These are phyloP conservation scores for Cornus suecica DNA, from an alignment of 148 eudicot genomes.

Conservation along the genomic window DNA sequence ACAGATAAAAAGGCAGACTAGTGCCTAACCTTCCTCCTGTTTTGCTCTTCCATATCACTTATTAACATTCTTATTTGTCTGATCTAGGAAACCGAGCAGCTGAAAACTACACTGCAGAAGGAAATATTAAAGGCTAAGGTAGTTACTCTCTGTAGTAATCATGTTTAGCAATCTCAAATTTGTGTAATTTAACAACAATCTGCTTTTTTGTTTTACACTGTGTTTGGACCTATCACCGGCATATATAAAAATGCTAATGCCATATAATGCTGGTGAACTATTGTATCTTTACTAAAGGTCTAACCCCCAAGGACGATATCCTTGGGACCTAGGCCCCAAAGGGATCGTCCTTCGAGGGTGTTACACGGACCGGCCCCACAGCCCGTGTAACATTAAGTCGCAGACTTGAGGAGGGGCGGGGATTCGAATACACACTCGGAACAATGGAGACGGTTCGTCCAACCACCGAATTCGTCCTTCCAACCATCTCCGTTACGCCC, in stretches of 20 bases:
- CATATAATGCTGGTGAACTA: constrained; percentile 6
- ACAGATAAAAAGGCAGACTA: neutral
- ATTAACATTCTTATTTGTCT: constrained; percentile 1
- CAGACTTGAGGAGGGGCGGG: too few relatives aligned
- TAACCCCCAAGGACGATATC: too few relatives aligned
- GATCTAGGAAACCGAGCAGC: constrained; percentile 47
- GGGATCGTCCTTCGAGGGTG: too few relatives aligned
- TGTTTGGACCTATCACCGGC: neutral
- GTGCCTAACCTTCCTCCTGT: neutral
- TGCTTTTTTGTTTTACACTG: neutral
- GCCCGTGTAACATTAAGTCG: too few relatives aligned
- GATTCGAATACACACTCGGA: too few relatives aligned
- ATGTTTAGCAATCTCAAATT: neutral
- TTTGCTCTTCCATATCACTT: constrained; percentile 2
- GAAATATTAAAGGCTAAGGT: constrained; percentile 36
- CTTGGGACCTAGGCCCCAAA: too few relatives aligned
- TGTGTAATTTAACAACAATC: neutral
- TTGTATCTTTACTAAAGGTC: neutral
- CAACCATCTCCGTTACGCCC: too few relatives aligned
- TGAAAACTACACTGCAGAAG: constrained; percentile 37
- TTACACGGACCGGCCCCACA: too few relatives aligned
- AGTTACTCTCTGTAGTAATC: neutral
- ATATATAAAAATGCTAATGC: constrained; percentile 2
- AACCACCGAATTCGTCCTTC: too few relatives aligned
- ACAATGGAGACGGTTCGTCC: too few relatives aligned